Percentiles rank a stretch among this genome's conserved stretches.
Conservation (phyloP, 495 filamentous ascomycete species). For the Clavariopsis aquatica region DNA sequence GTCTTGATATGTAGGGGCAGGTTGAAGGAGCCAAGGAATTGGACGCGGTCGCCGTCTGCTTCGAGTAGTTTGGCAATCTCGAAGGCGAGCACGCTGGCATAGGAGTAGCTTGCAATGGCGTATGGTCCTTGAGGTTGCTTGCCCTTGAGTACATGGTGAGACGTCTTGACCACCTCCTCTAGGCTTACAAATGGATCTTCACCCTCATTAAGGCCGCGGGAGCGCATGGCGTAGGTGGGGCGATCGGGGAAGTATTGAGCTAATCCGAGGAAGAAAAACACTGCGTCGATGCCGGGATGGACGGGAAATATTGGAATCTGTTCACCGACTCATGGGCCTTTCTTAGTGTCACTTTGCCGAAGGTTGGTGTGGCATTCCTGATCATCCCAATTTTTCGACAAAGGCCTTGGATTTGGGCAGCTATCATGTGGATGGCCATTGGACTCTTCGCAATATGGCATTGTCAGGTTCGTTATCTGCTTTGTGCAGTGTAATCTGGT, state of each 20-base stretch:
- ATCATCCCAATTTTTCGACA: constrained; percentile 12
- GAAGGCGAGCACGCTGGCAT: constrained; percentile 57
- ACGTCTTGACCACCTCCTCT: constrained; percentile 46
- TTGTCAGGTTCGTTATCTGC: constrained; percentile 9
- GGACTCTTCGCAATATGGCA: constrained; percentile 6
- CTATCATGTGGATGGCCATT: constrained; percentile 1
- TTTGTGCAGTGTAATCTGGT: constrained; percentile 15
- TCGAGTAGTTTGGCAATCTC: constrained; percentile 56
- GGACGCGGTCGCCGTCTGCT: constrained; percentile 35
- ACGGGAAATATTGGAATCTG: constrained; percentile 51
- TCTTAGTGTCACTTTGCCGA: constrained; percentile 13
- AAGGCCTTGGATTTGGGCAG: neutral
- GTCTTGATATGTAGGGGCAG: constrained; percentile 57
- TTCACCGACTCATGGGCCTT: constrained; percentile 18
- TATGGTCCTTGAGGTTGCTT: constrained; percentile 58
- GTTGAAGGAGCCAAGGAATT: constrained; percentile 47
- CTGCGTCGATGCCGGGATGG: constrained; percentile 60
- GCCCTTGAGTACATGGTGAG: constrained; percentile 49
- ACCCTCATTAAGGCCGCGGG: constrained; percentile 54
- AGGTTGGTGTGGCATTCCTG: constrained; percentile 13
- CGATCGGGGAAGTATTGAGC: constrained; percentile 52
- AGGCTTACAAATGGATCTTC: constrained; percentile 47
- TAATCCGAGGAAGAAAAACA: constrained; percentile 58
- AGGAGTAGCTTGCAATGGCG: constrained; percentile 58
- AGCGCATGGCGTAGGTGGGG: constrained; percentile 57